Evolutionary conservation across 352 stramenopile genomes (phyloP).

Genomic region (Poterioochromonas sp.): DNA sequence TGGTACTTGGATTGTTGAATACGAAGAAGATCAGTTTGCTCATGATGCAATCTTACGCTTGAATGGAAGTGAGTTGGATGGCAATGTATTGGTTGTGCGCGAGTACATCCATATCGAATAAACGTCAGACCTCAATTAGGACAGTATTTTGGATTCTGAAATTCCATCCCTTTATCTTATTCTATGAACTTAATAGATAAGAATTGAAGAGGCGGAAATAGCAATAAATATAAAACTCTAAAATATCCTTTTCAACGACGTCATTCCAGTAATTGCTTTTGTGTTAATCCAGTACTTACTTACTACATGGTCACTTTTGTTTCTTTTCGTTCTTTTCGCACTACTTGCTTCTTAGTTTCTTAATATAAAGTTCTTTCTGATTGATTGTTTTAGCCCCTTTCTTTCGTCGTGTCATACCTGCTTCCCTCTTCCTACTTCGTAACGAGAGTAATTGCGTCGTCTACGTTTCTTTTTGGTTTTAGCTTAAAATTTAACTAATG

Average conservation of each 20-base stretch:
- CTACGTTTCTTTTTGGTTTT: too few species aligned
- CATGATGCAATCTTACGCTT: neutral
- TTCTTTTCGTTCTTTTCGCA: too few species aligned
- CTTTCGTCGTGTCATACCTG: too few species aligned
- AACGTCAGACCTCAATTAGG: neutral
- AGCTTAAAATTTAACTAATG: too few species aligned
- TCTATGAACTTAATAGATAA: neutral
- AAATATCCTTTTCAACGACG: neutral
- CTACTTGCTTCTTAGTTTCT: too few species aligned
- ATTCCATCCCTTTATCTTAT: neutral
- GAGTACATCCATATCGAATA: slow-evolving; percentile 2
- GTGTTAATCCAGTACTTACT: neutral
- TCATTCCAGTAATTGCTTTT: neutral
- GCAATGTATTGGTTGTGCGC: neutral
- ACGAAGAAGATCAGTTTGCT: neutral
- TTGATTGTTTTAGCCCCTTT: too few species aligned
- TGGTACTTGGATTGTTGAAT: slow-evolving; percentile 17
- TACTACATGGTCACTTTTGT: too few species aligned
- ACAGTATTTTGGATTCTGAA: neutral
- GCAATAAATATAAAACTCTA: neutral
- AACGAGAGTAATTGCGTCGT: too few species aligned
- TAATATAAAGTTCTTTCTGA: too few species aligned
- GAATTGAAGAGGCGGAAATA: neutral
- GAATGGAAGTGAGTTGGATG: slow-evolving; percentile 17
- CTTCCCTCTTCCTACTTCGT: too few species aligned